Evolutionary conservation across 768 basidiomycete genomes (phyloP).

Genomic region (Phaeolepiota aurea): DNA sequence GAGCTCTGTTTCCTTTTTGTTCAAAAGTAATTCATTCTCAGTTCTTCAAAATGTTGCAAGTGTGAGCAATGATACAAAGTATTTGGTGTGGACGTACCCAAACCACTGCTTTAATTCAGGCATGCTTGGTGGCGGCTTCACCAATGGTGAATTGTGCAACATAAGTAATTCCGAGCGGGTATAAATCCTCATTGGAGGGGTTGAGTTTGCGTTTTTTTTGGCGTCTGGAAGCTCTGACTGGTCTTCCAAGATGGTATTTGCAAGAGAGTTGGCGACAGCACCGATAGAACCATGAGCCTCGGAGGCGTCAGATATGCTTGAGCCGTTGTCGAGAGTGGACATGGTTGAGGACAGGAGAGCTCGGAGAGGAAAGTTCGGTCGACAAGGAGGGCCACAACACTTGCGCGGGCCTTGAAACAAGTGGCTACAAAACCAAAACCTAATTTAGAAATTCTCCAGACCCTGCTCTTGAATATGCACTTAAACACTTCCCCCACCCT

Average conservation of each 20-base stretch:
- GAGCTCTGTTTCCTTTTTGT: slow-evolving; percentile 68
- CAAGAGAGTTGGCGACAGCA: slow-evolving; percentile 11
- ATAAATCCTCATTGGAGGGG: slow-evolving; percentile 55
- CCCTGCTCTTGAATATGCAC: background rate
- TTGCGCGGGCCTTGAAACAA: slow-evolving; percentile 32
- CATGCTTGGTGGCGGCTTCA: slow-evolving; percentile 66
- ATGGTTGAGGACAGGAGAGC: background rate
- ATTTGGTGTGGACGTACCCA: slow-evolving; percentile 45
- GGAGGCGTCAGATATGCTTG: background rate
- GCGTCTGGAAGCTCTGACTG: slow-evolving; percentile 10
- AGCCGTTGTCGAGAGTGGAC: background rate
- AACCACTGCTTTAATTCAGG: slow-evolving; percentile 83
- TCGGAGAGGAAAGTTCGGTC: slow-evolving; percentile 1
- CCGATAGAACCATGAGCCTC: slow-evolving; percentile 5
- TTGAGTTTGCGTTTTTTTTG: slow-evolving; percentile 19
- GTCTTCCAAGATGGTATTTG: slow-evolving; percentile 9
- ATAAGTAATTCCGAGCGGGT: slow-evolving; percentile 59
- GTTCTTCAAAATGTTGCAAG: slow-evolving; percentile 23
- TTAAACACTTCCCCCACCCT: slow-evolving; percentile 31
- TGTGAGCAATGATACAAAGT: slow-evolving; percentile 17
- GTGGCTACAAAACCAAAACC: slow-evolving; percentile 5
- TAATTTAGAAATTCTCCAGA: background rate
- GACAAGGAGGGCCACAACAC: background rate
- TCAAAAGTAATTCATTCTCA: slow-evolving; percentile 56
- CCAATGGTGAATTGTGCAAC: slow-evolving; percentile 69